phyloP scores from a whole-genome alignment of 2,329 filamentous ascomycete genomes.

The Magnaporthiopsis poae region DNA sequence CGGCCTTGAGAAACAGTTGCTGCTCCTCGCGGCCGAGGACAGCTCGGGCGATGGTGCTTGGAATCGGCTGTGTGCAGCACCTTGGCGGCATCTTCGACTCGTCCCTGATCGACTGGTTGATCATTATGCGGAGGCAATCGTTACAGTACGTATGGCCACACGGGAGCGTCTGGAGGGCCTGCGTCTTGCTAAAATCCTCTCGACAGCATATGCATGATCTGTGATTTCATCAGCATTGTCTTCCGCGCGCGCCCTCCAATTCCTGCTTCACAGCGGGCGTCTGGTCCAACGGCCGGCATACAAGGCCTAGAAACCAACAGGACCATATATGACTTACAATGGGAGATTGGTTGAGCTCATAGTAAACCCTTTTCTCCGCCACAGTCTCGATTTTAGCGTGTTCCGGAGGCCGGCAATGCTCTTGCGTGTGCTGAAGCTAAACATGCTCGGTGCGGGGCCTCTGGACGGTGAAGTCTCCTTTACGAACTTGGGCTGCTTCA shows the following conservation, averaged over 20 bases:
- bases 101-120: slow-evolving; percentile 43
- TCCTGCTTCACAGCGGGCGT: not conserved
- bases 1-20: slow-evolving; percentile 44
- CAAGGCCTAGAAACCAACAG: not conserved
- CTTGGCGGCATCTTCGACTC: slow-evolving; percentile 54
- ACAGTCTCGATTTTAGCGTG: slow-evolving; percentile 33
- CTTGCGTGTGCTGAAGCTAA: slow-evolving; percentile 34
- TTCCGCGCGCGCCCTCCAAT: not conserved
- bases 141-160: slow-evolving; percentile 52
- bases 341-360: slow-evolving; percentile 11
- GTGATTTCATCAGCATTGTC: not conserved
- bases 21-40: slow-evolving; percentile 43
- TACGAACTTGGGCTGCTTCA: slow-evolving; percentile 32
- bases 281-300: not conserved
- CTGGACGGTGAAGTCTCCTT: slow-evolving; percentile 20
- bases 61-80: slow-evolving; percentile 49
- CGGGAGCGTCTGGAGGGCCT: slow-evolving; percentile 37
- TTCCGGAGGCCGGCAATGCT: slow-evolving; percentile 36
- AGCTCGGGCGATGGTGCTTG: slow-evolving; percentile 36
- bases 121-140: slow-evolving; percentile 42
- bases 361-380: slow-evolving; percentile 29
- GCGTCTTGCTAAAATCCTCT: slow-evolving; percentile 37
- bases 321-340: slow-evolving; percentile 1
- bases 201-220: slow-evolving; percentile 51
- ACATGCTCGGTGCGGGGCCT: slow-evolving; percentile 28